A percentile compares a stretch with the other conserved stretches of the same genome.
Evolutionary conservation across 495 filamentous ascomycete genomes (phyloP).

Genomic region (Hyaloscypha variabilis): DNA sequence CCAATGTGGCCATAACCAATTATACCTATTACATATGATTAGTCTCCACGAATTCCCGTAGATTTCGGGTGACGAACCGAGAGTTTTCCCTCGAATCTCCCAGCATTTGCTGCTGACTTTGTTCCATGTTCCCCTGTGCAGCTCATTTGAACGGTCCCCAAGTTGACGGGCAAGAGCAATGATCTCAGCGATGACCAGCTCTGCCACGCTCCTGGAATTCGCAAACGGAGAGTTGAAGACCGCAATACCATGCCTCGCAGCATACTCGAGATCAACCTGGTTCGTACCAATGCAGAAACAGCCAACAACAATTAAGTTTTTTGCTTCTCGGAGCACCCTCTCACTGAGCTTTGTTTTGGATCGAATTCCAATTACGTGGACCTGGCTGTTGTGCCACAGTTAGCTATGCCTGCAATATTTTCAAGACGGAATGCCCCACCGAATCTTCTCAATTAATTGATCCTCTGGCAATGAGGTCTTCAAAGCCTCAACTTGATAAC

Average conservation of each 20-base stretch:
- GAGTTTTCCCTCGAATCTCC: constrained; percentile 97
- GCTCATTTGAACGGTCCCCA: constrained; percentile 89
- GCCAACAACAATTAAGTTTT: constrained; percentile 92
- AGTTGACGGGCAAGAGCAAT: constrained; percentile 90
- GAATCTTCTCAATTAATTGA: constrained; percentile 94
- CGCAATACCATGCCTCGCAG: constrained; percentile 87
- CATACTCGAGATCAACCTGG: constrained; percentile 93
- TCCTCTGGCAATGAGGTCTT: constrained; percentile 91
- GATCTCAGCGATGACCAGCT: constrained; percentile 93
- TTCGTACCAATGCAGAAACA: constrained; percentile 99
- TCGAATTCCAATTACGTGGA: constrained; percentile 96
- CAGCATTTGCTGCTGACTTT: constrained; percentile 96
- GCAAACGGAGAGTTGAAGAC: constrained; percentile 99
- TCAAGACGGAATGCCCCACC: constrained; percentile 55
- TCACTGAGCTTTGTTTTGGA: constrained; percentile 95
- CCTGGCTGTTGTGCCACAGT: constrained; percentile 62
- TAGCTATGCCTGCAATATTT: not conserved
- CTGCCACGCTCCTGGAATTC: constrained; percentile 95
- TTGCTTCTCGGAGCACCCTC: constrained; percentile 82
- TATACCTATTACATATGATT: constrained; percentile 62
- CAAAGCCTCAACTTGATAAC: constrained; percentile 93
- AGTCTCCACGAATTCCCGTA: constrained; percentile 13
- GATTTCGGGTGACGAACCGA: constrained; percentile 57
- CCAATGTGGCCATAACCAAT: constrained; percentile 98
- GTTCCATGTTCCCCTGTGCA: constrained; percentile 96